Conservation (phyloP, 1,284 basidiomycete species). For the Malassezia restricta region DNA sequence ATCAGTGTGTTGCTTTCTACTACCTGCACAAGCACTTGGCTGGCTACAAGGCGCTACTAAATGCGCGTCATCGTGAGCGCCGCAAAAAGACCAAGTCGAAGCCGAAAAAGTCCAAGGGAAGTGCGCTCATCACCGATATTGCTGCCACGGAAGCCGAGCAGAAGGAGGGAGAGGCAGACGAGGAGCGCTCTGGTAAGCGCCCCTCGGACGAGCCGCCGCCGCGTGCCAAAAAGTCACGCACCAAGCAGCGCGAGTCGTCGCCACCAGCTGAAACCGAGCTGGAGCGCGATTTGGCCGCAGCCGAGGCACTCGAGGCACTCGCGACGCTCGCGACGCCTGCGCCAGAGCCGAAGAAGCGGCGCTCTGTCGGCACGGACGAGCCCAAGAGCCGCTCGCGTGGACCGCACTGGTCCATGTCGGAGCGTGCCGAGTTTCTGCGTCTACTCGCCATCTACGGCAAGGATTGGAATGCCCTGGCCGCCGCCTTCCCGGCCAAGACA, state of each 20-base stretch:
- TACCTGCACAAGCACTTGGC: conserved; percentile 75
- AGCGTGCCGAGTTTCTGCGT: conserved; percentile 54
- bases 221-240: conserved; percentile 16
- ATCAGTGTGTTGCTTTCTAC: conserved; percentile 85
- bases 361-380: conserved; percentile 2
- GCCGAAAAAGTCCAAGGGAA: conserved; percentile 45
- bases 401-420: conserved; percentile 52
- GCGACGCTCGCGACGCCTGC: conserved; percentile 18
- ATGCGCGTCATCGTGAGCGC: conserved; percentile 36
- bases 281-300: conserved; percentile 46
- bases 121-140: conserved; percentile 43
- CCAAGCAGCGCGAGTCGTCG: not conserved
- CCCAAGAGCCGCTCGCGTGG: conserved; percentile 12
- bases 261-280: conserved; percentile 11
- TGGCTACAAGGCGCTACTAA: conserved; percentile 37
- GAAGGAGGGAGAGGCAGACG: conserved; percentile 37
- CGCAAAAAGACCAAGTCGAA: conserved; percentile 40
- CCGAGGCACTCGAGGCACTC: conserved; percentile 46
- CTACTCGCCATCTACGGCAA: conserved; percentile 60
- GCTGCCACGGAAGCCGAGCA: conserved; percentile 31
- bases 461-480: conserved; percentile 63
- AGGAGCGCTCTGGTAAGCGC: conserved; percentile 5
- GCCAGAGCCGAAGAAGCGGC: conserved; percentile 4
- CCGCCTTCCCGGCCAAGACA: conserved; percentile 65
- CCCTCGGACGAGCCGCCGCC: not conserved